Evolutionary conservation across 2,329 filamentous ascomycete species (phyloP).

Genomic region (Colletotrichum gigasporum): DNA sequence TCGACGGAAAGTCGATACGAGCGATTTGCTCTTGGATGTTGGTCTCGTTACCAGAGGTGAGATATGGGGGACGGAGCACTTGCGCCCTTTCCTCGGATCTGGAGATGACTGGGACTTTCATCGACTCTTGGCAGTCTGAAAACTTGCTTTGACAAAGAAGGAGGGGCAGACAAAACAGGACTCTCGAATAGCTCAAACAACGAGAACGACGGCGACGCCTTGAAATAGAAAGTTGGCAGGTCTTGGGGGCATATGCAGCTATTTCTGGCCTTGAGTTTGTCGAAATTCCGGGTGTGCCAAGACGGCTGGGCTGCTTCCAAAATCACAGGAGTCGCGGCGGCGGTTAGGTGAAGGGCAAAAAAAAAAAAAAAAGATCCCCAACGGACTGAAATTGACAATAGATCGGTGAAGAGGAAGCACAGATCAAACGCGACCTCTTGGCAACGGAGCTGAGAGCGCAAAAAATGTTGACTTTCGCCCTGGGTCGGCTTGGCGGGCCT

Average conservation of each 20-base stretch:
- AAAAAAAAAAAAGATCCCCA: neutral
- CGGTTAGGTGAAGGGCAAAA: neutral
- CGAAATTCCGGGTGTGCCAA: neutral
- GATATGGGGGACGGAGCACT: too few relatives aligned
- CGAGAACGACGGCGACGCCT: too few relatives aligned
- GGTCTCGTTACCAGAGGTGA: too few relatives aligned
- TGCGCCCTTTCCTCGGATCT: too few relatives aligned
- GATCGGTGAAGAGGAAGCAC: neutral
- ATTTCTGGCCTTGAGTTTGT: neutral
- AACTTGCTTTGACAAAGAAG: too few relatives aligned
- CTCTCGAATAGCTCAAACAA: too few relatives aligned
- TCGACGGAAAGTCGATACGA: neutral
- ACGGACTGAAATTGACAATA: neutral
- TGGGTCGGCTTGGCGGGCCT: slow-evolving; percentile 9
- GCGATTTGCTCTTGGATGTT: neutral
- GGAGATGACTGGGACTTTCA: too few relatives aligned
- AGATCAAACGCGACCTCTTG: slow-evolving; percentile 13
- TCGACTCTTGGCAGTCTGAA: too few relatives aligned
- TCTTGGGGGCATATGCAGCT: too few relatives aligned
- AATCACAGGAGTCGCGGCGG: neutral
- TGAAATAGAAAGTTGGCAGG: too few relatives aligned
- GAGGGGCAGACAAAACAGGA: too few relatives aligned
- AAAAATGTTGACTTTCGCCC: neutral
- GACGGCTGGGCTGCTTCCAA: neutral
- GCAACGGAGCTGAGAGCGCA: neutral